phyloP scores from a whole-genome alignment of 2,329 filamentous ascomycete genomes.

The Aspergillus neoniger region DNA sequence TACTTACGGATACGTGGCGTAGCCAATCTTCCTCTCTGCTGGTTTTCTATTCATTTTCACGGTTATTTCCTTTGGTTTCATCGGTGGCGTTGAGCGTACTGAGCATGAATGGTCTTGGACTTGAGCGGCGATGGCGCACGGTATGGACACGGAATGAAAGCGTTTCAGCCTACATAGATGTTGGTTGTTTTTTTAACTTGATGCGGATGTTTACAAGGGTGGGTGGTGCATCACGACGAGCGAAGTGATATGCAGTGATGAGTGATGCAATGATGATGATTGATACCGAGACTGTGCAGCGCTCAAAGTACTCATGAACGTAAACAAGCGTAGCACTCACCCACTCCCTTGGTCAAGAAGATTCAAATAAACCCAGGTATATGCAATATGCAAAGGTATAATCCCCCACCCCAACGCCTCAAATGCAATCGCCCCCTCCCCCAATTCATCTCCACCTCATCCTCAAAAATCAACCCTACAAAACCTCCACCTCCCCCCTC shows the following conservation, averaged over 20 bases:
- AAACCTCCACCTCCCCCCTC: conserved; percentile 46
- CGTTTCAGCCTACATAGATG: conserved; percentile 14
- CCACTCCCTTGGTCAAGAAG: no score
- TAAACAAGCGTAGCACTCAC: no score
- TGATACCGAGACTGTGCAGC: not conserved
- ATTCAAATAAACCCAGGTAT: no score
- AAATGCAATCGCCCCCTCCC: not conserved
- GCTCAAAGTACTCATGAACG: no score
- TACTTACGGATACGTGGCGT: conserved; percentile 50
- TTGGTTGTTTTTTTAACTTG: not conserved
- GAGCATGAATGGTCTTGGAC: conserved; percentile 12
- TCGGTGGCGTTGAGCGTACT: not conserved
- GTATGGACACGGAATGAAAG: not conserved
- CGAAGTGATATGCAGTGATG: not conserved
- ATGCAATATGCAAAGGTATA: not conserved
- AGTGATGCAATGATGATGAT: not conserved
- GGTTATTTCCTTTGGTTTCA: not conserved
- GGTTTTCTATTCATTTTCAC: not conserved
- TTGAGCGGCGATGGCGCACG: conserved; percentile 29
- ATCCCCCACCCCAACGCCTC: not conserved
- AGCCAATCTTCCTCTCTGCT: conserved; percentile 2
- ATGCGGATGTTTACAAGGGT: not conserved
- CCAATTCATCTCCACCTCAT: not conserved
- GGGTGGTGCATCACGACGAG: no score
- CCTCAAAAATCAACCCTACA: not conserved